phyloP scores from a whole-genome alignment of 169 alveolate genomes.

The Plasmodium cynomolgi region DNA sequence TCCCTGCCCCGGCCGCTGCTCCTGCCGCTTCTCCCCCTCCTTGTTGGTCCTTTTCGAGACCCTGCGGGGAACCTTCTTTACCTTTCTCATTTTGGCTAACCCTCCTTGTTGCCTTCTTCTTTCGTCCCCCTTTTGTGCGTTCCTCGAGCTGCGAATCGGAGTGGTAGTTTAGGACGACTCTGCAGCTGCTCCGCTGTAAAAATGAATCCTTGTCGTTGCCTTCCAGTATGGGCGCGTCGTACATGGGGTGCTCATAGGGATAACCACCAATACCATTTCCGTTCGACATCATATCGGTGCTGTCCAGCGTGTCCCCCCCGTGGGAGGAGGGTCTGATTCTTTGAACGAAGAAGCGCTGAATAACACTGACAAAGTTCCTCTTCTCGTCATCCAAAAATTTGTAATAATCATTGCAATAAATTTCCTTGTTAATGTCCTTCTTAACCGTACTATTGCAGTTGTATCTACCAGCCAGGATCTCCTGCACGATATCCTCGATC shows the following conservation, averaged over 20 bases:
- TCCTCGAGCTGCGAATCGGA: constrained; percentile 42
- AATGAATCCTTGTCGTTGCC: constrained; percentile 12
- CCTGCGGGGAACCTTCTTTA: neutral
- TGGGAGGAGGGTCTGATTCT: neutral
- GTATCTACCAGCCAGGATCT: constrained; percentile 37
- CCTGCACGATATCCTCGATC: constrained; percentile 65
- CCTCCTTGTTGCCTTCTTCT: neutral
- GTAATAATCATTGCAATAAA: constrained; percentile 56
- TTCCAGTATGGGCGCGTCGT: neutral
- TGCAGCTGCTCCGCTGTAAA: neutral
- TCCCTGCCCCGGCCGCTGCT: neutral
- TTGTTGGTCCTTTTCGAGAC: neutral
- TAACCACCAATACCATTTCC: neutral
- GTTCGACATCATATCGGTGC: neutral
- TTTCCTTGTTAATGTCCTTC: constrained; percentile 37
- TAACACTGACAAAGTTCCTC: neutral
- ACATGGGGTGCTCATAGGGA: neutral
- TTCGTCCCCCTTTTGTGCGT: neutral
- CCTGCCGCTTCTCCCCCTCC: neutral
- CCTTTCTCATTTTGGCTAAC: neutral
- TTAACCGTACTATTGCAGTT: constrained; percentile 47
- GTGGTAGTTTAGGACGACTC: constrained; percentile 12
- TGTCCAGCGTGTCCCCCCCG: neutral
- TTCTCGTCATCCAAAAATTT: constrained; percentile 51
- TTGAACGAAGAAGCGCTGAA: constrained; percentile 20